Evolutionary conservation across 164 flowering plant genomes (phyloP).

Genomic region (Saururus chinensis): DNA sequence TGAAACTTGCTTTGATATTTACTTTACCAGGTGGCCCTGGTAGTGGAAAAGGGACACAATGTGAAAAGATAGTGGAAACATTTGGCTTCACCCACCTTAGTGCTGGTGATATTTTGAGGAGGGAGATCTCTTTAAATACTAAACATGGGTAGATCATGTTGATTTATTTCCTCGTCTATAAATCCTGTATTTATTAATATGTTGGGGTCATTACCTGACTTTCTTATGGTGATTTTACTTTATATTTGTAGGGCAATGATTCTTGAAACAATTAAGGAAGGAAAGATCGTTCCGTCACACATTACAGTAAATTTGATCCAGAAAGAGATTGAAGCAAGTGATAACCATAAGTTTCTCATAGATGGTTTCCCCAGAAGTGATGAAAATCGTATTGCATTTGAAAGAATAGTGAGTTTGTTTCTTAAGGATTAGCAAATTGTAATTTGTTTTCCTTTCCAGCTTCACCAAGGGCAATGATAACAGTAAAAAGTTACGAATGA

Average conservation of each 20-base stretch:
- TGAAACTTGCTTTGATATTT: background rate
- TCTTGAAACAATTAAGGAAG: slow-evolving; percentile 63
- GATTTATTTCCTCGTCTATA: background rate
- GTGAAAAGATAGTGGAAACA: slow-evolving; percentile 55
- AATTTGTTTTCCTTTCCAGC: background rate
- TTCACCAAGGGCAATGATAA: background rate
- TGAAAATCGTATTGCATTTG: slow-evolving; percentile 85
- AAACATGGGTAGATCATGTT: slow-evolving; percentile 46
- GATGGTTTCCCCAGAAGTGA: slow-evolving; percentile 96
- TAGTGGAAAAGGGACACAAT: slow-evolving; percentile 92
- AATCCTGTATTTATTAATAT: background rate
- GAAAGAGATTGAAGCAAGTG: slow-evolving; percentile 56
- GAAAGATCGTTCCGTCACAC: slow-evolving; percentile 86
- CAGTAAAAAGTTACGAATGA: background rate
- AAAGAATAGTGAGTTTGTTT: slow-evolving; percentile 58
- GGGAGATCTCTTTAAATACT: slow-evolving; percentile 55
- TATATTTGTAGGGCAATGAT: slow-evolving; percentile 54
- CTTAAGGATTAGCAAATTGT: background rate
- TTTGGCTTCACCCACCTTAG: slow-evolving; percentile 80
- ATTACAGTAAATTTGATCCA: slow-evolving; percentile 68
- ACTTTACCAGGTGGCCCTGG: slow-evolving; percentile 83
- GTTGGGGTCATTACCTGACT: background rate
- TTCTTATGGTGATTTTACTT: background rate
- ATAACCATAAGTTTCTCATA: slow-evolving; percentile 58
- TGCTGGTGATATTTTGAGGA: slow-evolving; percentile 83